Percentiles rank a stretch among this genome's conserved stretches.
phyloP scores from a whole-genome alignment of 1,139 yeast species.

The Yamadazyma jaroonii region DNA sequence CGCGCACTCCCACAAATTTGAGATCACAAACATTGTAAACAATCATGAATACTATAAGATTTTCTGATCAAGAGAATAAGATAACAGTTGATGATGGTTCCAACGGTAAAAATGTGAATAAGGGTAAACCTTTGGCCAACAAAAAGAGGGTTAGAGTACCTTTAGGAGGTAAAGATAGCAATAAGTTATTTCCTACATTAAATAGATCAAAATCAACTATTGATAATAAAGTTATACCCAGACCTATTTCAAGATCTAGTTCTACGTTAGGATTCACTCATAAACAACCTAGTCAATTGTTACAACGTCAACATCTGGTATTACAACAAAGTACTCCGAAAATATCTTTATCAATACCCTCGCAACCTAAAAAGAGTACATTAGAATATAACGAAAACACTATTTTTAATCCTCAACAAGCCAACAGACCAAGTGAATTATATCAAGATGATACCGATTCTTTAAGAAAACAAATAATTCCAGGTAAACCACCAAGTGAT shows the following conservation, averaged over 20 bases:
- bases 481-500: slow-evolving; percentile 6
- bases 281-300: slow-evolving; percentile 5
- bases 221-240: slow-evolving; percentile 14
- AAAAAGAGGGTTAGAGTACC: slow-evolving; percentile 32
- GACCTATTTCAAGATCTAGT: slow-evolving; percentile 30
- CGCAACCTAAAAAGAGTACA: background rate
- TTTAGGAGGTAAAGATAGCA: slow-evolving; percentile 49
- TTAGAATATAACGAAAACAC: slow-evolving; percentile 7
- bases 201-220: slow-evolving; percentile 34
- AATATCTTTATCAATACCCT: background rate
- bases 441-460: slow-evolving; percentile 23
- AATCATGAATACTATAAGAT: slow-evolving; percentile 6
- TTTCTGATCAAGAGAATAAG: slow-evolving; percentile 14
- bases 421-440: slow-evolving; percentile 16
- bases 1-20: background rate
- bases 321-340: slow-evolving; percentile 1
- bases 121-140: background rate
- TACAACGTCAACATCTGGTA: slow-evolving; percentile 5
- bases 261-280: slow-evolving; percentile 39
- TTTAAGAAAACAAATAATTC: slow-evolving; percentile 16
- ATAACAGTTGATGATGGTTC: slow-evolving; percentile 1
- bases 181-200: slow-evolving; percentile 27
- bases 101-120: background rate
- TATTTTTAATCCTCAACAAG: slow-evolving; percentile 13
- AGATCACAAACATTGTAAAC: slow-evolving; percentile 4